phyloP scores from a whole-genome alignment of 2,329 filamentous ascomycete genomes.

The Colletotrichum simmondsii region DNA sequence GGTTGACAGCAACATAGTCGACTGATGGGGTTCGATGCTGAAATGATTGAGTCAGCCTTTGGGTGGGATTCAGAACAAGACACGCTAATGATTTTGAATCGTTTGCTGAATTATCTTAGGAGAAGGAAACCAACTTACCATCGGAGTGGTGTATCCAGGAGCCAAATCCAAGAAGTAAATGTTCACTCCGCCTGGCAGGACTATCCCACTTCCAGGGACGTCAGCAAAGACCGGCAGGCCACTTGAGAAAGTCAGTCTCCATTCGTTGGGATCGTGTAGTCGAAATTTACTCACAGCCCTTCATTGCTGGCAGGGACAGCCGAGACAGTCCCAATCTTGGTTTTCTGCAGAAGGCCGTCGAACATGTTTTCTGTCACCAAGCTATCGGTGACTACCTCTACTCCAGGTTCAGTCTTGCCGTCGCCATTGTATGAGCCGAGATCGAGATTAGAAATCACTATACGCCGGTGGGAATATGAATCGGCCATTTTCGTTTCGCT shows the following conservation, averaged over 20 bases:
- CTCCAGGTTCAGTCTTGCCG: background rate
- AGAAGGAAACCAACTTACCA: background rate
- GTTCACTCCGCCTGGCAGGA: slow-evolving; percentile 12
- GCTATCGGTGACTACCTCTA: background rate
- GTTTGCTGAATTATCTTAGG: too few relatives aligned
- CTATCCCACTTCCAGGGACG: slow-evolving; percentile 9
- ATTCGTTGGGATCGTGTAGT: too few relatives aligned
- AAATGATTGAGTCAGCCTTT: background rate
- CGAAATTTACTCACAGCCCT: background rate
- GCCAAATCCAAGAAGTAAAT: slow-evolving; percentile 14
- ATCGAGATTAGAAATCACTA: slow-evolving; percentile 12
- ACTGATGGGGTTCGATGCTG: slow-evolving; percentile 16
- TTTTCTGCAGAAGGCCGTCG: background rate
- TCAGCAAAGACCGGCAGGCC: background rate
- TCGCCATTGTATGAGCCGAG: background rate
- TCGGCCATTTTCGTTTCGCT: background rate
- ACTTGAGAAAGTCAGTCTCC: background rate
- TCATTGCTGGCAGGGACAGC: slow-evolving; percentile 2
- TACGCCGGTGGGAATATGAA: background rate
- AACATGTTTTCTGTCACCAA: slow-evolving; percentile 5
- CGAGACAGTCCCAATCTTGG: slow-evolving; percentile 47
- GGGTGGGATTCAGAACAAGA: background rate
- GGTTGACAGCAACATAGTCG: slow-evolving; percentile 3
- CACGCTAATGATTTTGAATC: too few relatives aligned
- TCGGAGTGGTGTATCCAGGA: slow-evolving; percentile 6